Conservation (phyloP, 305 asterid genomes). For the Plantago coronopus region DNA sequence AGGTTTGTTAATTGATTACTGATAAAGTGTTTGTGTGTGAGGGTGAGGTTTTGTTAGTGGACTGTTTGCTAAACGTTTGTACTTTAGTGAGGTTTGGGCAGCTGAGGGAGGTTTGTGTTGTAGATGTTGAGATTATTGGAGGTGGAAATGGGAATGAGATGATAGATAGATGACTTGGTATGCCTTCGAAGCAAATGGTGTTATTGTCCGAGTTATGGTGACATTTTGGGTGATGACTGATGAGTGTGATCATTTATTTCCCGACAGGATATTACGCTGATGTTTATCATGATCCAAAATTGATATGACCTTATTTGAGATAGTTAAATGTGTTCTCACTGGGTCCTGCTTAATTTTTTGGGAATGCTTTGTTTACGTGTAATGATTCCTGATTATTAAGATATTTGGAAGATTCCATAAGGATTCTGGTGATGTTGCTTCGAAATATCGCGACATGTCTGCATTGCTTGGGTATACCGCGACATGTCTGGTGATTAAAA, state of each 20-base stretch:
- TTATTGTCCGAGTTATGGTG: neutral
- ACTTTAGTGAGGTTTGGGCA: neutral
- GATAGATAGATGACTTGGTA: neutral
- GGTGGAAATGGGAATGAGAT: neutral
- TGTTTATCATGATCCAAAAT: neutral
- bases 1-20: neutral
- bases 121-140: neutral
- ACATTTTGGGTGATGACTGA: neutral
- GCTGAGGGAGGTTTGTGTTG: neutral
- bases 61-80: neutral
- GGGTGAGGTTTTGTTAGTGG: neutral
- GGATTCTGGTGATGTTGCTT: no score
- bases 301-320: neutral
- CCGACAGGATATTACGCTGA: neutral
- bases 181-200: neutral
- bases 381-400: neutral
- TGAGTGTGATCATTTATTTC: no score
- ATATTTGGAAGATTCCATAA: neutral
- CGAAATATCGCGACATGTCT: no score
- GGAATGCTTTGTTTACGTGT: neutral
- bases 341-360: neutral
- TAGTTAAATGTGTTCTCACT: neutral
- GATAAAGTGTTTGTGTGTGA: neutral
- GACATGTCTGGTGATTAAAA: no score
- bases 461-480: no score